These are phyloP conservation scores for Candida sp. DNA, from an alignment of 1,139 yeast genomes.

Conservation along the genomic window DNA sequence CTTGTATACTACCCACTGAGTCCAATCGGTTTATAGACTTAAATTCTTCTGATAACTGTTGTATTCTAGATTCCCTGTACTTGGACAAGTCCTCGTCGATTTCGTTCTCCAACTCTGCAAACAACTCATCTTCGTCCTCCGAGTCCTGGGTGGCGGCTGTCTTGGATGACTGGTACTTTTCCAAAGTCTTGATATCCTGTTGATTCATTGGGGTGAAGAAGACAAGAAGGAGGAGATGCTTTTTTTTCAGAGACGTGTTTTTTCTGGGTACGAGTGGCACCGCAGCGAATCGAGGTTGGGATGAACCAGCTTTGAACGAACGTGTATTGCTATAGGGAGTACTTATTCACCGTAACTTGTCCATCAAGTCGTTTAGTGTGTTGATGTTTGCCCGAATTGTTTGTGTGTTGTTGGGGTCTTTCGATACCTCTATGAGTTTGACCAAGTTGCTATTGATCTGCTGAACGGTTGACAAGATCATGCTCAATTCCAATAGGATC, in stretches of 20 bases:
- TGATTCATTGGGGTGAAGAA: constrained; percentile 6
- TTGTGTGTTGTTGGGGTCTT: constrained; percentile 9
- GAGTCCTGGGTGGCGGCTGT: constrained; percentile 29
- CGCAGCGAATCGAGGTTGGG: too few relatives aligned
- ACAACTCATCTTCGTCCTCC: constrained; percentile 31
- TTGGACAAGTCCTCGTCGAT: constrained; percentile 33
- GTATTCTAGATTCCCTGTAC: constrained; percentile 54
- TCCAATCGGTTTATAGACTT: constrained; percentile 36
- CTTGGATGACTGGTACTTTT: constrained; percentile 37
- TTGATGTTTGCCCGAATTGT: constrained; percentile 4
- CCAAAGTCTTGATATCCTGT: constrained; percentile 15
- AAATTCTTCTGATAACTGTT: constrained; percentile 50
- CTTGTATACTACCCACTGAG: constrained; percentile 45
- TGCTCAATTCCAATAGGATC: constrained; percentile 33
- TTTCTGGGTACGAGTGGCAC: too few relatives aligned
- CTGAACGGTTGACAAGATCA: constrained; percentile 35
- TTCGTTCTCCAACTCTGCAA: constrained; percentile 34
- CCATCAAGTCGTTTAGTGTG: constrained; percentile 11
- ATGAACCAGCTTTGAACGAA: too few relatives aligned
- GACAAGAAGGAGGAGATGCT: too few relatives aligned
- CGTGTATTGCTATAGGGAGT: background rate
- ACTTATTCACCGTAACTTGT: constrained; percentile 9
- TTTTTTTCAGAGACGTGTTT: too few relatives aligned
- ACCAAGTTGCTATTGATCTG: constrained; percentile 31
- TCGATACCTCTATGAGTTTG: constrained; percentile 25